Conservation (phyloP, 495 filamentous ascomycete genomes). For the Echria macrotheca region DNA sequence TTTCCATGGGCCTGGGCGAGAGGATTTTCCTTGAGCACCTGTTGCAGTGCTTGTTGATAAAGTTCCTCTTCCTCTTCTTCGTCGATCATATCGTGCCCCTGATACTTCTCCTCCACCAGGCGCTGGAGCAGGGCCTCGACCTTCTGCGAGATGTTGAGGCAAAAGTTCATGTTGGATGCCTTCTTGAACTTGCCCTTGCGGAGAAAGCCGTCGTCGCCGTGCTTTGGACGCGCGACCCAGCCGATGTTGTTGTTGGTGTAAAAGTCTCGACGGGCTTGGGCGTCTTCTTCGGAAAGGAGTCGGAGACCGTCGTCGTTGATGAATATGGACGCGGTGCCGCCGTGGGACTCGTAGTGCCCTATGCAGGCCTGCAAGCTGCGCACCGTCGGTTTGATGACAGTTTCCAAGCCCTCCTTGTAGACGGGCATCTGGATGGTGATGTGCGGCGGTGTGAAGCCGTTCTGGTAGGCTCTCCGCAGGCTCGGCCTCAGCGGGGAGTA, state of each 20-base stretch:
- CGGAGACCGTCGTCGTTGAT: slow-evolving; percentile 72
- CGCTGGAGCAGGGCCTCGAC: no score
- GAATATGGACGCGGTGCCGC: slow-evolving; percentile 63
- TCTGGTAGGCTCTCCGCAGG: slow-evolving; percentile 40
- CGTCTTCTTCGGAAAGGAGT: slow-evolving; percentile 54
- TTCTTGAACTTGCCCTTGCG: slow-evolving; percentile 61
- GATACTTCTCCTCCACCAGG: no score
- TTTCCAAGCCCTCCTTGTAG: slow-evolving; percentile 59
- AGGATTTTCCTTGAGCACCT: slow-evolving; percentile 59
- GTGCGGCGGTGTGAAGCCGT: slow-evolving; percentile 44
- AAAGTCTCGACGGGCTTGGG: slow-evolving; percentile 55
- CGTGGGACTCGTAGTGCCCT: slow-evolving; percentile 67
- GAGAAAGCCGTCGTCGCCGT: slow-evolving; percentile 51
- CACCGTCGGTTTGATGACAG: slow-evolving; percentile 59
- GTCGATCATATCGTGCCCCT: slow-evolving; percentile 52
- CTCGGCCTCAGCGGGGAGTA: slow-evolving; percentile 60
- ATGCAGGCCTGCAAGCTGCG: slow-evolving; percentile 60
- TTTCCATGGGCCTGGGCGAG: slow-evolving; percentile 69
- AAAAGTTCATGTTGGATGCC: no score
- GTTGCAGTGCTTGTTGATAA: slow-evolving; percentile 56
- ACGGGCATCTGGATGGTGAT: slow-evolving; percentile 64
- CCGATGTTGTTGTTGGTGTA: slow-evolving; percentile 64
- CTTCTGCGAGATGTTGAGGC: no score
- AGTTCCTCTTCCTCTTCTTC: slow-evolving; percentile 59
- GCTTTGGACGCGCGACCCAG: slow-evolving; percentile 61